Evolutionary conservation across 2,329 filamentous ascomycete genomes (phyloP).

Genomic region (Ophiostoma piceae): DNA sequence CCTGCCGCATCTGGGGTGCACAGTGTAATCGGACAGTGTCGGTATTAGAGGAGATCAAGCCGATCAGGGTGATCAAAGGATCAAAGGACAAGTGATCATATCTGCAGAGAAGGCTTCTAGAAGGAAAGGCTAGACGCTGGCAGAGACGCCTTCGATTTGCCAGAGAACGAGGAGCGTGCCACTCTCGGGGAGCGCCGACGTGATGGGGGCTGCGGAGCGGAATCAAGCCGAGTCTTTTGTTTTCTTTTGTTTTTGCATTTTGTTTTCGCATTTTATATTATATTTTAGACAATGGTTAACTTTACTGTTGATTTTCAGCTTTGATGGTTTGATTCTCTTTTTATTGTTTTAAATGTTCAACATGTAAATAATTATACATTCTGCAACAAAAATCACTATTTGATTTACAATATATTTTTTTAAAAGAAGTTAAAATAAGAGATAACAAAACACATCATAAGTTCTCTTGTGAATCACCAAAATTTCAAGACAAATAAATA

Average conservation of each 20-base stretch:
- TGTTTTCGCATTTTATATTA: background rate
- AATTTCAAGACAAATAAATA: too few species aligned
- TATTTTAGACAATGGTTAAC: background rate
- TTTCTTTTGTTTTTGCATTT: background rate
- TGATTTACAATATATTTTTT: too few species aligned
- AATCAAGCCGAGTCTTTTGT: background rate
- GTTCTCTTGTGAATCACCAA: too few species aligned
- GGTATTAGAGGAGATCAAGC: background rate
- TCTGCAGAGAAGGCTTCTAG: background rate
- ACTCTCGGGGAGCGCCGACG: background rate
- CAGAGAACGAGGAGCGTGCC: background rate
- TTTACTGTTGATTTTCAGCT: background rate
- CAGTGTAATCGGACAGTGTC: background rate
- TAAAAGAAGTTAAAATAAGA: too few species aligned
- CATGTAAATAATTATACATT: too few species aligned
- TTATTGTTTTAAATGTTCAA: too few species aligned
- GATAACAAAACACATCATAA: too few species aligned
- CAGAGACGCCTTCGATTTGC: background rate
- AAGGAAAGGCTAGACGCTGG: background rate
- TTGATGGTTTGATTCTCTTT: background rate
- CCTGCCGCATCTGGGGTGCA: slow-evolving; percentile 2
- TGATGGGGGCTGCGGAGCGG: background rate
- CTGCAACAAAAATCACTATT: too few species aligned
- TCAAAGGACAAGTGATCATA: background rate
- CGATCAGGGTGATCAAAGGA: background rate